Percentiles rank a stretch among this genome's conserved stretches.
Evolutionary conservation across 768 basidiomycete species (phyloP).

Genomic region (Boletus eberwhitei): DNA sequence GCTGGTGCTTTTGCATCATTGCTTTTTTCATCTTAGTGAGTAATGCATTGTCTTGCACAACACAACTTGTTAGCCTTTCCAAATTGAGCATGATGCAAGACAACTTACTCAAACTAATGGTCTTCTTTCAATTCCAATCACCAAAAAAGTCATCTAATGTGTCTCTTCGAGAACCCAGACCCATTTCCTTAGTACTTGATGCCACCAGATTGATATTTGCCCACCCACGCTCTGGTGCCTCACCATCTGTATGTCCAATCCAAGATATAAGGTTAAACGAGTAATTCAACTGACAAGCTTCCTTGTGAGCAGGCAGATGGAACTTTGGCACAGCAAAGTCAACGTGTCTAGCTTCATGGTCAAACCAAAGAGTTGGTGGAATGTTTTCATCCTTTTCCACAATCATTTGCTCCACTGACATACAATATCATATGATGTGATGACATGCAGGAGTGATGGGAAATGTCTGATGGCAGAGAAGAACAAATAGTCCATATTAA

Average conservation of each 20-base stretch:
- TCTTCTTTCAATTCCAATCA: slow-evolving; percentile 36
- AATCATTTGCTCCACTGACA: neutral
- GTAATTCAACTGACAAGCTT: neutral
- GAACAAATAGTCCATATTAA: neutral
- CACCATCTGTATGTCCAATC: neutral
- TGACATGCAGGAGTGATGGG: neutral
- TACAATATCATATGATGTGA: neutral
- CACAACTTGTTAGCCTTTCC: too few species aligned
- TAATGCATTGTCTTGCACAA: neutral
- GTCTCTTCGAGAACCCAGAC: neutral
- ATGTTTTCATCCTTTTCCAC: neutral
- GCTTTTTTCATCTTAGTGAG: neutral
- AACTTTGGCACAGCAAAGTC: neutral
- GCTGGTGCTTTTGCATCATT: too few species aligned
- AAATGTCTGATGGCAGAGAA: neutral
- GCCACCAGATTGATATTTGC: neutral
- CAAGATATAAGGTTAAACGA: neutral
- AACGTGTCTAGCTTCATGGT: neutral
- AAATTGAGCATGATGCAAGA: neutral
- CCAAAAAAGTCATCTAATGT: slow-evolving; percentile 35
- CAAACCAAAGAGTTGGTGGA: neutral
- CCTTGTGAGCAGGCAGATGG: neutral
- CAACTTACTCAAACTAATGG: neutral
- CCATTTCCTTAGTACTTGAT: neutral
- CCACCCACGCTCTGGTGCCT: neutral